phyloP scores from a whole-genome alignment of 352 stramenopile species.

The Phytopythium montanum region DNA sequence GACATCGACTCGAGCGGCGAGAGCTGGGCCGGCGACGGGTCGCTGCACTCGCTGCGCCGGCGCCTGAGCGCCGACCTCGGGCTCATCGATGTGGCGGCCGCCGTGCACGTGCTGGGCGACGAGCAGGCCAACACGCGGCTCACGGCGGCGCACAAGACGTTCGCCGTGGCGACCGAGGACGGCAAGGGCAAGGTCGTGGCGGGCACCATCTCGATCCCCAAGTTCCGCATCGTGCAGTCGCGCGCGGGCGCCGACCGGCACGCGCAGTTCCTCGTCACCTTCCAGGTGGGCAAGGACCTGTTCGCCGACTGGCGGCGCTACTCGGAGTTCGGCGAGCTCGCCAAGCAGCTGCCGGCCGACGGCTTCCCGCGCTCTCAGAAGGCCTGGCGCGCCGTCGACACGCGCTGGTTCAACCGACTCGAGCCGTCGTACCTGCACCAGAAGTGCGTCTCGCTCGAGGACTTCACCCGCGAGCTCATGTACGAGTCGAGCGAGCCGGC shows the following conservation, averaged over 20 bases:
- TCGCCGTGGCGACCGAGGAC: constrained; percentile 62
- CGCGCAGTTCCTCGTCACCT: constrained; percentile 84
- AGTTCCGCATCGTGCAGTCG: constrained; percentile 87
- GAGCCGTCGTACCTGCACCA: constrained; percentile 86
- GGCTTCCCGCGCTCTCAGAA: constrained; percentile 54
- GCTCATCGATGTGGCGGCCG: constrained; percentile 50
- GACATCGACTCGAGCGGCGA: constrained; percentile 87
- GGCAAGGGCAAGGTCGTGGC: constrained; percentile 78
- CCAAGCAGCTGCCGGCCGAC: constrained; percentile 67
- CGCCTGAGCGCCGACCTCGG: constrained; percentile 69
- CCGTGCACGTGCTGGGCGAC: constrained; percentile 74
- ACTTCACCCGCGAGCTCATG: constrained; percentile 87
- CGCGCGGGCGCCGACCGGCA: constrained; percentile 74
- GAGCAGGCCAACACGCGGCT: constrained; percentile 82
- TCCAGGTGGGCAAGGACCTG: constrained; percentile 83
- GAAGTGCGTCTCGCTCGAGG: constrained; percentile 86
- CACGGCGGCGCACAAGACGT: constrained; percentile 84
- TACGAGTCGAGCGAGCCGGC: constrained; percentile 80
- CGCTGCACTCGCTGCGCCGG: constrained; percentile 51
- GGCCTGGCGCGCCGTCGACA: constrained; percentile 75
- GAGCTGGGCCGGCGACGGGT: constrained; percentile 70
- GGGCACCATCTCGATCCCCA: constrained; percentile 77
- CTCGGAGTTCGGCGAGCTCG: constrained; percentile 84
- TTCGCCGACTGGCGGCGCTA: constrained; percentile 87
- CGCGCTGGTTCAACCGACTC: constrained; percentile 84